Conservation (phyloP, 2,329 filamentous ascomycete genomes). For the Trichophyton mentagrophytes region DNA sequence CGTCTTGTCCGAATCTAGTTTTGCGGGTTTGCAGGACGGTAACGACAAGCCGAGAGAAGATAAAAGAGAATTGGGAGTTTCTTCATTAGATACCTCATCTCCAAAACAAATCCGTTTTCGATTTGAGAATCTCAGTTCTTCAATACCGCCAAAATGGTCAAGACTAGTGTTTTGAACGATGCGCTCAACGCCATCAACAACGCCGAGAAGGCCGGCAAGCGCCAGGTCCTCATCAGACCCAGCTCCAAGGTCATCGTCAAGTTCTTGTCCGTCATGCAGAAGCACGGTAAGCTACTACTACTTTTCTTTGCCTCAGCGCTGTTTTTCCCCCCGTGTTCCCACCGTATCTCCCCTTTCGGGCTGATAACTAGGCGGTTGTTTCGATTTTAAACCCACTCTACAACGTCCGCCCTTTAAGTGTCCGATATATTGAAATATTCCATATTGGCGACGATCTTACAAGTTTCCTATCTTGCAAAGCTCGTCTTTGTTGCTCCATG, state of each 20-base stretch:
- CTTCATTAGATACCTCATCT: constrained; percentile 47
- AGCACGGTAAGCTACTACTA: constrained; percentile 67
- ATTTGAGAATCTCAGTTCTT: constrained; percentile 39
- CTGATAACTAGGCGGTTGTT: constrained; percentile 99
- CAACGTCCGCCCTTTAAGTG: constrained; percentile 99
- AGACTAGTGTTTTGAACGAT: constrained; percentile 99
- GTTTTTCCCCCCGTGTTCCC: neutral
- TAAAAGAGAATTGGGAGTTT: neutral
- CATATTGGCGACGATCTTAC: constrained; percentile 73
- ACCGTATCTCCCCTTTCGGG: constrained; percentile 49
- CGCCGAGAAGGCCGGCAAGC: constrained; percentile 99
- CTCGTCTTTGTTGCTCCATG: constrained; percentile 37
- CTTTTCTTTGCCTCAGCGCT: constrained; percentile 3
- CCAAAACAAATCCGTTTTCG: constrained; percentile 18
- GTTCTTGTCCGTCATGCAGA: constrained; percentile 99
- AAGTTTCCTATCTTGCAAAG: constrained; percentile 56
- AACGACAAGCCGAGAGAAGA: constrained; percentile 4
- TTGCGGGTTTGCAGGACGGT: neutral
- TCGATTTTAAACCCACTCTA: constrained; percentile 49
- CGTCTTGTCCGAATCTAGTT: neutral
- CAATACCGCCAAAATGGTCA: constrained; percentile 72
- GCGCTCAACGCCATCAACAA: constrained; percentile 99
- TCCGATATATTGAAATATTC: constrained; percentile 73
- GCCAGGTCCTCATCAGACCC: constrained; percentile 95
- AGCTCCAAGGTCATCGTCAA: constrained; percentile 99